Evolutionary conservation across 2,329 filamentous ascomycete genomes (phyloP), one percentile per base, ranked within the genome.

Genomic region (Sarocladium oryzae): DNA sequence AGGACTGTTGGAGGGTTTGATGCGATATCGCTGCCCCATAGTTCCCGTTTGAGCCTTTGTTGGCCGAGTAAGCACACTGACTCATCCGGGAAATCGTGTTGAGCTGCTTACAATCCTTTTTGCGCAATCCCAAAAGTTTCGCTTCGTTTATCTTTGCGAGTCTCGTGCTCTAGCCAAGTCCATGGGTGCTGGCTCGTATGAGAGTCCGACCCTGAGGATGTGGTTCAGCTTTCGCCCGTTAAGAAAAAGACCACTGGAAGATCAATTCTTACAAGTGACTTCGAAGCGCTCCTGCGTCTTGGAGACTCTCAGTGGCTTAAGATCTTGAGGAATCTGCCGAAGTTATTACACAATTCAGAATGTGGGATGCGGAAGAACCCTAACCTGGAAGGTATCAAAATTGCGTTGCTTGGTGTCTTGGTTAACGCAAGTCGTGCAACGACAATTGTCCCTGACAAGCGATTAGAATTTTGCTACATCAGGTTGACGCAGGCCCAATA

Each of bases 151-250:
- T 74, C 68, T 36, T 64, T 52, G 23, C 56, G 40, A 40, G 46
- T 26, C 45, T 68, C 63, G 21, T 61, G 20, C 24, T 48, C 49
- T 66, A 66, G 52, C 71, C 59, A 52, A 88, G 71, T 72, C 75
- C 78, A 84, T 1, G 74, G 63, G 62, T 90, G 95, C 21, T 73
- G 66, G 66, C 87, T 90, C 40, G 73, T 62, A 64, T 95, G 90
- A 1, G 73, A 74, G 62, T 87, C 84, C 54, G 77, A 76, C 85
- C 85, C 85, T 88, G n/a, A 13, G 13, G 6, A 9, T 20, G 30
- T 18, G 3, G 32, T 24, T 49, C 18, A 49, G 46, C 30, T 36
- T 37, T 26, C n/a, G 28, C 28, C 28, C 13, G 13, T 30, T 7
- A 30, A 30, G 28, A 30, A 13, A 7, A 10, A 28, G 7, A n/a